Evolutionary conservation across 2,329 filamentous ascomycete genomes (phyloP), one percentile per base, ranked within the genome.

Genomic region (Dothideomycetes sp.): DNA sequence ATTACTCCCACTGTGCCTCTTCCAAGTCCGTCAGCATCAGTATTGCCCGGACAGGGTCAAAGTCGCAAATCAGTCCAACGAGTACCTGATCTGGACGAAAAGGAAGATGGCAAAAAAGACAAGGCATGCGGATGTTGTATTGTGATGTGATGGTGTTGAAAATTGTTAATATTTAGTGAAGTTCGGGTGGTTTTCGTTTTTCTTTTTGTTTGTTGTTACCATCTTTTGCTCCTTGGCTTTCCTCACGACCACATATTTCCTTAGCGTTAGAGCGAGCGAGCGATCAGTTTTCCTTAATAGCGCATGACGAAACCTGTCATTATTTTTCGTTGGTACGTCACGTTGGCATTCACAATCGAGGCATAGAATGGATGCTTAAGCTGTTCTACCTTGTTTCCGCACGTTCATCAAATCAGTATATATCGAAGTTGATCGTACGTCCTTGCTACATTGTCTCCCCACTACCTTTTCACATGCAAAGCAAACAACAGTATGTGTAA

Each of bases 61-160:
- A 19, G 10, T 35, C 14, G 12, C 19, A 2, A 24, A 53, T 57
- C 57, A 8, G 63, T 70, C 4, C 65, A 72, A 33, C 66, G 69
- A 45, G 56, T 75, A 17, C 72, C 73, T 33, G 68, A 77, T 36
- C 65, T 70, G 4, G 65, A 65, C 9, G 70, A 76, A 44, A 69
- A 75, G 39, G 57, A 65, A 39, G 62, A 64, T 45, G 61, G 70
- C 49, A 64, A 69, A 50, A 69, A 75, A 50, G 69, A 76, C 51
- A 73, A 69, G 47, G 72, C 75, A 9, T 81, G 80, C 49, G 77
- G 75, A 43, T 83, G 81, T 59, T 87, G 82, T 60, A 66, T 84
- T 45, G 72, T 88, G 49, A 86, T 86, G 82, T 86, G 68, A 75
- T 27, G 31, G 3, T 18, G 33, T 14, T 33, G 31, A 18, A 35